phyloP scores from a whole-genome alignment of 2,329 filamentous ascomycete species.

The Neofusicoccum umdonicola region DNA sequence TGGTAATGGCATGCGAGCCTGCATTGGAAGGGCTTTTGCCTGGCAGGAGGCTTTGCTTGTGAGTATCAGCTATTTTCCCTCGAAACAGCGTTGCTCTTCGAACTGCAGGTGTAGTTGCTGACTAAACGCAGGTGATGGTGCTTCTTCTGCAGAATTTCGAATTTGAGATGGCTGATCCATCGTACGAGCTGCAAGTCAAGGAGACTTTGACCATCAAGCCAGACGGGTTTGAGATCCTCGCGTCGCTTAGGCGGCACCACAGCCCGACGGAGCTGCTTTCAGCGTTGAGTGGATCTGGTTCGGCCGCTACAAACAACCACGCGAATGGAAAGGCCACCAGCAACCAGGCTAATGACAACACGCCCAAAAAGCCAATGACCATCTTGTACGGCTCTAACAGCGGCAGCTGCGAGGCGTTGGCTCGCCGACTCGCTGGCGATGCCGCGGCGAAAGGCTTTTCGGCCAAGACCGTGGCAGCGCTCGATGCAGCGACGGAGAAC shows the following conservation, averaged over 20 bases:
- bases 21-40: slow-evolving; percentile 55
- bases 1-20: slow-evolving; percentile 53
- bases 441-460: slow-evolving; percentile 37
- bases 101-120: too few relatives aligned
- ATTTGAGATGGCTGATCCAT: slow-evolving; percentile 42
- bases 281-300: slow-evolving; percentile 25
- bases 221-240: slow-evolving; percentile 39
- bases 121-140: slow-evolving; percentile 24
- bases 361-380: slow-evolving; percentile 21
- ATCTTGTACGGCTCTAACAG: slow-evolving; percentile 43
- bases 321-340: slow-evolving; percentile 2
- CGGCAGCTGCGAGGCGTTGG: slow-evolving; percentile 43
- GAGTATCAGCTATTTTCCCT: too few relatives aligned
- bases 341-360: not conserved
- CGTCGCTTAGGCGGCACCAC: slow-evolving; percentile 31
- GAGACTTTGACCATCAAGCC: slow-evolving; percentile 48
- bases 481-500: slow-evolving; percentile 36
- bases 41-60: slow-evolving; percentile 53
- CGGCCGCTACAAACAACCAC: slow-evolving; percentile 11
- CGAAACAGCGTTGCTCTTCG: too few relatives aligned
- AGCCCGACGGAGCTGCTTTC: slow-evolving; percentile 28
- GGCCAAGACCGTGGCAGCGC: slow-evolving; percentile 32
- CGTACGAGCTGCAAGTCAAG: slow-evolving; percentile 45
- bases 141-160: slow-evolving; percentile 47
- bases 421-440: slow-evolving; percentile 36